Conservation (phyloP, 352 stramenopile genomes). For the Peronospora farinosa region DNA sequence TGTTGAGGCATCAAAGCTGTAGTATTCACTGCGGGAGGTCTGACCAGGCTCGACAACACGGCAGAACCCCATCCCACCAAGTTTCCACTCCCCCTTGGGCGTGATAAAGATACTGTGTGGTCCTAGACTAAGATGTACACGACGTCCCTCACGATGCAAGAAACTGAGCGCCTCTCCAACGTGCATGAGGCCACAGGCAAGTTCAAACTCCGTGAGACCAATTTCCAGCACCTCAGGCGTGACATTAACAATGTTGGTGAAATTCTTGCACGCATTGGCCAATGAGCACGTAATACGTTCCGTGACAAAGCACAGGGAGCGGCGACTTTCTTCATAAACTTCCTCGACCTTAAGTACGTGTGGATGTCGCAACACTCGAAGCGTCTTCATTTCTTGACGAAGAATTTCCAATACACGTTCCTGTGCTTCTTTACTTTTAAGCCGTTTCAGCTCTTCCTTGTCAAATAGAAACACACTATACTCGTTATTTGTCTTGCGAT, state of each 20-base stretch:
- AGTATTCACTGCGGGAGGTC: constrained; percentile 82
- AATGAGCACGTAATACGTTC: constrained; percentile 87
- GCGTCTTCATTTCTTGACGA: constrained; percentile 83
- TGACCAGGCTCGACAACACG: constrained; percentile 76
- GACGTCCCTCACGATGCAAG: constrained; percentile 82
- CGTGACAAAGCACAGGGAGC: constrained; percentile 86
- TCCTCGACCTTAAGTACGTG: constrained; percentile 89
- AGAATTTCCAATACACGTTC: constrained; percentile 85
- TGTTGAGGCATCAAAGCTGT: constrained; percentile 49
- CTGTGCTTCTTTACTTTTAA: constrained; percentile 82
- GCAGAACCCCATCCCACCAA: constrained; percentile 87
- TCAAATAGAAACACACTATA: constrained; percentile 85
- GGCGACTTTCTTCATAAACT: constrained; percentile 82
- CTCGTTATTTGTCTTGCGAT: constrained; percentile 71
- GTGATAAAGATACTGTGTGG: constrained; percentile 89
- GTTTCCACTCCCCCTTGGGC: constrained; percentile 88
- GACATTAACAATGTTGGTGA: constrained; percentile 79
- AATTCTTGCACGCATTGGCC: constrained; percentile 87
- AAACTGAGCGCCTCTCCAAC: constrained; percentile 87
- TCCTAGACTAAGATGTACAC: constrained; percentile 80
- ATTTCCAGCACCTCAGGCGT: constrained; percentile 85
- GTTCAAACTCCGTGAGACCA: constrained; percentile 82
- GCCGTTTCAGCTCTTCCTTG: constrained; percentile 77
- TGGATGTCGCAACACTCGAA: constrained; percentile 79
- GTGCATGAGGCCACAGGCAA: constrained; percentile 84